Evolutionary conservation across 495 filamentous ascomycete species (phyloP).

Genomic region (Paragyromitra xinjiangensis): DNA sequence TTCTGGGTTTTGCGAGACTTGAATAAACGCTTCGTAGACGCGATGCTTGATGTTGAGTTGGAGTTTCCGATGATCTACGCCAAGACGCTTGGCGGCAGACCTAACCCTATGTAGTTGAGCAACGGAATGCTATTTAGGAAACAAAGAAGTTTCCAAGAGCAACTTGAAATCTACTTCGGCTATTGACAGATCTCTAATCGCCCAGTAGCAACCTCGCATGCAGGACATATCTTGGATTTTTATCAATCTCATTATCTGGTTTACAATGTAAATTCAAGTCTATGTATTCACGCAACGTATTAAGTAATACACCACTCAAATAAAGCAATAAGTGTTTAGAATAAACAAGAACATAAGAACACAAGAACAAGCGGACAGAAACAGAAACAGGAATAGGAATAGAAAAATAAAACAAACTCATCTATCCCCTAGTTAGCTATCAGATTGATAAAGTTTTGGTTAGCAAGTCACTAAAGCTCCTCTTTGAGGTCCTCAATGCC

Average conservation of each 20-base stretch:
- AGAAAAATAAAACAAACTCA: neutral
- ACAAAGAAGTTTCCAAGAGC: neutral
- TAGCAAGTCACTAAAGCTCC: neutral
- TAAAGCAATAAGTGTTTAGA: neutral
- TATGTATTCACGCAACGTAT: neutral
- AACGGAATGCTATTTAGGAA: neutral
- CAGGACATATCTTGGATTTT: neutral
- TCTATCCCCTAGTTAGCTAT: neutral
- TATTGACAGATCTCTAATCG: no score
- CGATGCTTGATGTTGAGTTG: conserved; percentile 45
- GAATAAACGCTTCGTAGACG: conserved; percentile 29
- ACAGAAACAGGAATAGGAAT: neutral
- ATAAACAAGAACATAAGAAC: neutral
- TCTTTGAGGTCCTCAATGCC: neutral
- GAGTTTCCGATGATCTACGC: conserved; percentile 43
- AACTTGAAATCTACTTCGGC: neutral
- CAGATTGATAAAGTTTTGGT: neutral
- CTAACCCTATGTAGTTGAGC: neutral
- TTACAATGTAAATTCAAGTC: neutral
- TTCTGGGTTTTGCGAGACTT: conserved; percentile 15
- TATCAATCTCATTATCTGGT: neutral
- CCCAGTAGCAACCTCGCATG: neutral
- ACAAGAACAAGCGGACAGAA: neutral
- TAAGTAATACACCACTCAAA: neutral
- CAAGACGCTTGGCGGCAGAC: conserved; percentile 41